Evolutionary conservation across 2,329 filamentous ascomycete species (phyloP).

Genomic region (Fusarium tjaetaba): DNA sequence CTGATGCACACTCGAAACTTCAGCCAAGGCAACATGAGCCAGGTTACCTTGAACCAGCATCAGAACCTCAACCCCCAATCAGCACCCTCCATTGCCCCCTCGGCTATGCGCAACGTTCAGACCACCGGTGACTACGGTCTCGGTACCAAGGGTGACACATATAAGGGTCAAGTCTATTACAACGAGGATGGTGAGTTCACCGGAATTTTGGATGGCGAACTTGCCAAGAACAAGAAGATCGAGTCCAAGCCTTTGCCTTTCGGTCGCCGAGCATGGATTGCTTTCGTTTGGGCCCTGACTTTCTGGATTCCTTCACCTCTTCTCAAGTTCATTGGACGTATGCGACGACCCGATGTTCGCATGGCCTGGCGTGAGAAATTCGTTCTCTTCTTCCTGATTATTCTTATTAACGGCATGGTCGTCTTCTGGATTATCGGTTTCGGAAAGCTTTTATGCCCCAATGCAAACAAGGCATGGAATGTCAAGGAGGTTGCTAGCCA

Average conservation of each 20-base stretch:
- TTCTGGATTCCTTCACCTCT: constrained; percentile 94
- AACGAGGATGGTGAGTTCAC: constrained; percentile 74
- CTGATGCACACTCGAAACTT: constrained; percentile 69
- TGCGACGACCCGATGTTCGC: constrained; percentile 96
- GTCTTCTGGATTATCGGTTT: constrained; percentile 94
- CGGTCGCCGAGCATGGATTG: constrained; percentile 81
- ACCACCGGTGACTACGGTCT: constrained; percentile 86
- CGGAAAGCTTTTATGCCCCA: constrained; percentile 86
- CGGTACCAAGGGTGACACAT: constrained; percentile 83
- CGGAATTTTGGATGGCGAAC: constrained; percentile 78
- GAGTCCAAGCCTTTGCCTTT: constrained; percentile 72
- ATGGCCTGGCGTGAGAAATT: constrained; percentile 98
- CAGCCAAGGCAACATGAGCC: constrained; percentile 66
- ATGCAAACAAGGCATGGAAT: constrained; percentile 90
- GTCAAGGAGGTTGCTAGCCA: constrained; percentile 73
- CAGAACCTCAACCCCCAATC: constrained; percentile 48
- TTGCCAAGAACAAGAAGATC: constrained; percentile 79
- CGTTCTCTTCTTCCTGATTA: constrained; percentile 81
- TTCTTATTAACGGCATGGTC: constrained; percentile 81
- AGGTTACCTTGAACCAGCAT: constrained; percentile 59
- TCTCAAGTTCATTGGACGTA: constrained; percentile 84
- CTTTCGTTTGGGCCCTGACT: constrained; percentile 84
- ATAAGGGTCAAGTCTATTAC: constrained; percentile 79
- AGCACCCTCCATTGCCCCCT: constrained; percentile 70
- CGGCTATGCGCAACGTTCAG: constrained; percentile 64